These are phyloP conservation scores for Xylaria sp. DNA, from an alignment of 2,329 filamentous ascomycete genomes.

Conservation along the genomic window DNA sequence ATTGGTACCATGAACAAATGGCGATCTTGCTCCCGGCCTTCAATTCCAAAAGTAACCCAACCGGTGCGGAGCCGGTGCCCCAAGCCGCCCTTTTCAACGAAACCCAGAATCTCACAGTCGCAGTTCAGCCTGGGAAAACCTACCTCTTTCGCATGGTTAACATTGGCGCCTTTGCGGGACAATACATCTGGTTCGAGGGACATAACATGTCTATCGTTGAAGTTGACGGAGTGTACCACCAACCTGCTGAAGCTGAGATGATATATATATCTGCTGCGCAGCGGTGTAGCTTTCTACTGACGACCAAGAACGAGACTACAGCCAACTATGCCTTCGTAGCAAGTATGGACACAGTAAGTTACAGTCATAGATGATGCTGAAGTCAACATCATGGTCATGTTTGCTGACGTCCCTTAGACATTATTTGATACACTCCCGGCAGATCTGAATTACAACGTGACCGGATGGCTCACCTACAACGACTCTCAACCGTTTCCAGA, in stretches of 20 bases:
- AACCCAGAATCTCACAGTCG: conserved; percentile 66
- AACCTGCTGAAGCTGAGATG: conserved; percentile 67
- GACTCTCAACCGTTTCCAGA: conserved; percentile 56
- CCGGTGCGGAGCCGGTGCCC: conserved; percentile 72
- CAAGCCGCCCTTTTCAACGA: conserved; percentile 78
- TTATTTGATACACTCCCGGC: conserved; percentile 76
- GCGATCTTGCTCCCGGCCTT: conserved; percentile 58
- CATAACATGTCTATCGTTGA: conserved; percentile 76
- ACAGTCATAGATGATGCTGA: not conserved
- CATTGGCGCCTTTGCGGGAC: conserved; percentile 75
- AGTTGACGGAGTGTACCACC: conserved; percentile 76
- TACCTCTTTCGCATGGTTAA: conserved; percentile 80
- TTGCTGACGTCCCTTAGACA: conserved; percentile 54
- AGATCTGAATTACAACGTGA: conserved; percentile 74
- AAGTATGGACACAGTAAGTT: conserved; percentile 73
- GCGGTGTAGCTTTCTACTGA: conserved; percentile 70
- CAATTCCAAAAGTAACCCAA: conserved; percentile 65
- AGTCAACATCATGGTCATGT: not conserved
- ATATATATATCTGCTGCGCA: conserved; percentile 76
- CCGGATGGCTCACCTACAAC: conserved; percentile 72
- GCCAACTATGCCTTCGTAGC: conserved; percentile 74
- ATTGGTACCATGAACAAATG: conserved; percentile 75
- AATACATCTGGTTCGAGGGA: conserved; percentile 74
- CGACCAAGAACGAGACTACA: conserved; percentile 68
- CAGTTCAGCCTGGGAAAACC: conserved; percentile 73